Evolutionary conservation across 176 grass and related monocot genomes (phyloP), one percentile per base, ranked within the genome.

Genomic region (Rhynchospora breviuscula): DNA sequence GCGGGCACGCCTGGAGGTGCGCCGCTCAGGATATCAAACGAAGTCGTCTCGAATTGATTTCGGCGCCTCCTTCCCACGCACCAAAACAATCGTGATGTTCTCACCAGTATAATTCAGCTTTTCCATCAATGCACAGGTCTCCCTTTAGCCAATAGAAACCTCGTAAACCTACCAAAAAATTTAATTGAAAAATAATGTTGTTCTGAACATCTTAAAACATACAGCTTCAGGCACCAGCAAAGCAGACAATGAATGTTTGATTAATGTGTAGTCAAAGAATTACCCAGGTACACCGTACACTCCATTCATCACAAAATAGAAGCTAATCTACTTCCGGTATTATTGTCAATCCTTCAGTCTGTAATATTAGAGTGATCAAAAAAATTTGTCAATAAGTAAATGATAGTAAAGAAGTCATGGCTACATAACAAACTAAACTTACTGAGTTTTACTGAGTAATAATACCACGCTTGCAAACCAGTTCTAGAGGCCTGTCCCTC

Each of bases 261-360:
- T 54, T 56, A 47, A 78, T 29, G 51, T 25, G 31, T 78, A 51
- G 12, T 75, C 71, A 53, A 75, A 49, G 23, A 4, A 25, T 2
- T 21, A 51, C 3, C 70, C 45, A 23, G 12, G 46, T 26, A n/a
- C n/a, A n/a, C n/a, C n/a, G 66, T 47, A 85, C 88, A 75, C 68
- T 93, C 96, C 96, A 99, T 80, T 99, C 96, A 75, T 99, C 93
- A 59, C 85, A 99, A 79, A 99, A 99, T 86, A 87, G 79, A 45
- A 58, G 51, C 96, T 93, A 95, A 88, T 99, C 91, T 58, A 60
- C 66, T 81, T 90, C 91, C 26, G 83, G 53, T 84, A 99, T 93
- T 26, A 99, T 90, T 69, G 82, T 85, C 85, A 95, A 85, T 44
- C 96, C 96, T 81, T 95, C 88, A 83, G 80, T 90, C 93, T 99